Evolutionary conservation across 75 land plant genomes (phyloP).

Genomic region (Adiantum capillusveneris): DNA sequence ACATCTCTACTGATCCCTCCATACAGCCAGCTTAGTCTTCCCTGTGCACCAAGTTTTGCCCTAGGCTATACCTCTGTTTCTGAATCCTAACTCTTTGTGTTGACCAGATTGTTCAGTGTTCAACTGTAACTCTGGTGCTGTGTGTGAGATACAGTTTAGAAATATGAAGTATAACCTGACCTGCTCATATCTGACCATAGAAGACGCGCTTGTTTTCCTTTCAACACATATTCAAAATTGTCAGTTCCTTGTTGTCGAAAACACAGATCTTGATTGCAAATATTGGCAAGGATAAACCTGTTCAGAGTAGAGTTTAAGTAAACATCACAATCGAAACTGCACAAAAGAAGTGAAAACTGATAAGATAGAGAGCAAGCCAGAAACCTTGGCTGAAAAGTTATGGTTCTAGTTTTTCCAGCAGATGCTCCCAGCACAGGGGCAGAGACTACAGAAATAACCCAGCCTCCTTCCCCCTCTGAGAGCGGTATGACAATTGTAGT

Average conservation of each 20-base stretch:
- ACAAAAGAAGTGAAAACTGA: too few relatives aligned
- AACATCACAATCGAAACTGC: neutral
- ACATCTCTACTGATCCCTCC: too few relatives aligned
- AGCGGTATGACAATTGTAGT: slow-evolving; percentile 57
- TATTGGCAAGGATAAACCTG: slow-evolving; percentile 87
- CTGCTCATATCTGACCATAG: slow-evolving; percentile 73
- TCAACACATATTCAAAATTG: slow-evolving; percentile 29
- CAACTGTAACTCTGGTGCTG: too few relatives aligned
- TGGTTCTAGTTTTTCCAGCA: slow-evolving; percentile 56
- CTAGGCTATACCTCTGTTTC: too few relatives aligned
- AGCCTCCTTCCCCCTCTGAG: slow-evolving; percentile 40
- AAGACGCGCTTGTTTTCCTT: slow-evolving; percentile 64
- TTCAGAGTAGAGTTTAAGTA: neutral
- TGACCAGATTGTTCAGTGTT: too few relatives aligned
- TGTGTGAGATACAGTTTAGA: too few relatives aligned
- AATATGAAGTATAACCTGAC: too few relatives aligned
- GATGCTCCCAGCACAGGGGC: slow-evolving; percentile 45
- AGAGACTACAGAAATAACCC: slow-evolving; percentile 63
- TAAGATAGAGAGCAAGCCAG: neutral
- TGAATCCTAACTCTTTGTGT: too few relatives aligned
- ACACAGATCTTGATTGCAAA: slow-evolving; percentile 62
- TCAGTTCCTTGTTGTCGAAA: slow-evolving; percentile 87
- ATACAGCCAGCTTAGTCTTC: too few relatives aligned
- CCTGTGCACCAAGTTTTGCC: too few relatives aligned
- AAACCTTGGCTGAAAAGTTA: slow-evolving; percentile 88